phyloP scores from a whole-genome alignment of 768 basidiomycete species.

The Russula griseocarnosa region DNA sequence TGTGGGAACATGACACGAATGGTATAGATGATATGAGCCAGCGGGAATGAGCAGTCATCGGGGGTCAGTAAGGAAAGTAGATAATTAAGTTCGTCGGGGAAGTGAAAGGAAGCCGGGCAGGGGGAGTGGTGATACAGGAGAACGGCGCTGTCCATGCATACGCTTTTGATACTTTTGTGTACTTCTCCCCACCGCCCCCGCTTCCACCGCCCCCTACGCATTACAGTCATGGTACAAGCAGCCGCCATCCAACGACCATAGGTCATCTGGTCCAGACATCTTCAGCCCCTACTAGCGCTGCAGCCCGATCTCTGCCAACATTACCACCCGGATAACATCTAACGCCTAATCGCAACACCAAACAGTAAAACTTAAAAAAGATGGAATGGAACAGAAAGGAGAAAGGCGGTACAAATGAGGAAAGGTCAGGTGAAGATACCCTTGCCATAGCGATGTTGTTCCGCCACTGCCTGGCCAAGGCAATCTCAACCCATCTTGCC shows the following conservation, averaged over 20 bases:
- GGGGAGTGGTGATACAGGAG: constrained; percentile 22
- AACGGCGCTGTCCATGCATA: constrained; percentile 24
- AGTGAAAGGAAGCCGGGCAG: constrained; percentile 2
- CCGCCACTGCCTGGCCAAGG: constrained; percentile 13
- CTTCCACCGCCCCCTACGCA: constrained; percentile 22
- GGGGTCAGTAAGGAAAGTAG: constrained; percentile 27
- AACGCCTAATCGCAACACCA: constrained; percentile 27
- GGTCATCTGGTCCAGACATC: constrained; percentile 21
- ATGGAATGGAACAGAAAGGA: constrained; percentile 21
- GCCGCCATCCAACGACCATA: constrained; percentile 14
- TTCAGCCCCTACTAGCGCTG: constrained; percentile 21
- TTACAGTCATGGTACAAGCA: constrained; percentile 26
- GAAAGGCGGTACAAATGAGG: constrained; percentile 25
- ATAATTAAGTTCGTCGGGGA: constrained; percentile 27
- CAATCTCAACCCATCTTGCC: constrained; percentile 52
- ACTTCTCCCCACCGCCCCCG: constrained; percentile 20
- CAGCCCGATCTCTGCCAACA: constrained; percentile 24
- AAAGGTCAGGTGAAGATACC: constrained; percentile 6
- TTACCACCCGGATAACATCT: constrained; percentile 27
- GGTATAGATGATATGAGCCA: constrained; percentile 25
- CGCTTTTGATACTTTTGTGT: constrained; percentile 26
- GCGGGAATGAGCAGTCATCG: constrained; percentile 17
- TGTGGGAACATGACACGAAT: constrained; percentile 11
- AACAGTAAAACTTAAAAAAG: constrained; percentile 24
- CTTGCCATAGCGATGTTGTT: constrained; percentile 11